Percentiles rank a stretch among this genome's conserved stretches.
phyloP scores from a whole-genome alignment of 805 yeast species.

The Candida ipomoeae region DNA sequence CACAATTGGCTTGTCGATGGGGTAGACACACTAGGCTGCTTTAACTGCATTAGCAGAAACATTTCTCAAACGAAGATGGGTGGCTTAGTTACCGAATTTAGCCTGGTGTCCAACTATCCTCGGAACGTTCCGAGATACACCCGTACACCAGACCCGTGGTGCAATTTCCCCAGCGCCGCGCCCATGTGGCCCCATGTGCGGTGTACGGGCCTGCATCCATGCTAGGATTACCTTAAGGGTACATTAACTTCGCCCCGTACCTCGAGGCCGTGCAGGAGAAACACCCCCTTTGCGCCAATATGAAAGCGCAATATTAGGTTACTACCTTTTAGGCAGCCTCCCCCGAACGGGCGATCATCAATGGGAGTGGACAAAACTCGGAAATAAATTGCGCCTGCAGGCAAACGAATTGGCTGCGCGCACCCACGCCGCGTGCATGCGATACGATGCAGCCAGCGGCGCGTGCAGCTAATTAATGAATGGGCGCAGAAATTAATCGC shows the following conservation, averaged over 20 bases:
- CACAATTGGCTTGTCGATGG: slow-evolving; percentile 1
- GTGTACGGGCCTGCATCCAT: background rate
- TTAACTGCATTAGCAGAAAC: too few species aligned
- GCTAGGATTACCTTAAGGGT: background rate
- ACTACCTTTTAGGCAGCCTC: background rate
- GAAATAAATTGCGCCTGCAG: background rate
- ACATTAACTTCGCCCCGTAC: background rate
- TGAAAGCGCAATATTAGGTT: background rate
- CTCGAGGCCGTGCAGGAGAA: background rate
- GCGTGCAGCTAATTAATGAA: slow-evolving; percentile 5
- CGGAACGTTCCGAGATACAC: background rate
- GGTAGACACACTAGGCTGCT: background rate
- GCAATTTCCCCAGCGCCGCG: slow-evolving; percentile 4
- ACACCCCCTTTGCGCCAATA: background rate
- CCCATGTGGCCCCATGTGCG: slow-evolving; percentile 7
- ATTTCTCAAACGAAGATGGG: too few species aligned
- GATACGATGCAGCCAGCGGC: slow-evolving; percentile 4
- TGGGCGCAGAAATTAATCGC: slow-evolving; percentile 2
- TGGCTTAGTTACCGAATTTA: too few species aligned
- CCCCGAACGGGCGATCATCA: background rate
- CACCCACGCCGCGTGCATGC: slow-evolving; percentile 1
- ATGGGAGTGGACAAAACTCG: background rate
- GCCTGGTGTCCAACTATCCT: too few species aligned
- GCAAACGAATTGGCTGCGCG: background rate
- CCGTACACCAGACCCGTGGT: background rate